These are phyloP conservation scores for Saturnispora hagleri DNA, from an alignment of 805 yeast species.

Conservation along the genomic window DNA sequence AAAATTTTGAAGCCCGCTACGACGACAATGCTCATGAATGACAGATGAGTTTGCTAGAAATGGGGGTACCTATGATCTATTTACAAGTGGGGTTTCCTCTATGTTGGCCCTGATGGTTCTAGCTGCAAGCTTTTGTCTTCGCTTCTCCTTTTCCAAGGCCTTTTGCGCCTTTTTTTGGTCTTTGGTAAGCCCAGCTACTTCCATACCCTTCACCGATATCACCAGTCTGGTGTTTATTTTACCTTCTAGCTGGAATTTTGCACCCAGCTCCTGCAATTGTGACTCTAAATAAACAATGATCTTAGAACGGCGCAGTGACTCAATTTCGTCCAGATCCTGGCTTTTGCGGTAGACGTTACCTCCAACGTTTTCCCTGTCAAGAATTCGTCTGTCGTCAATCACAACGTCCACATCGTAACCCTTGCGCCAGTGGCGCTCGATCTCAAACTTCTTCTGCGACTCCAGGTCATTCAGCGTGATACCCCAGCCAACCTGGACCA, in stretches of 20 bases:
- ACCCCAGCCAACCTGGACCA: slow-evolving; percentile 46
- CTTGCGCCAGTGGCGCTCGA: slow-evolving; percentile 34
- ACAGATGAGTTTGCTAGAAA: neutral
- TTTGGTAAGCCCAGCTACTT: slow-evolving; percentile 9
- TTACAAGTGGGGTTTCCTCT: neutral
- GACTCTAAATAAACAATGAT: slow-evolving; percentile 24
- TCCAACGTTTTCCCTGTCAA: slow-evolving; percentile 14
- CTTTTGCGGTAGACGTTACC: neutral
- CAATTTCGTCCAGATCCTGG: slow-evolving; percentile 23
- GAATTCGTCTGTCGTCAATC: slow-evolving; percentile 31
- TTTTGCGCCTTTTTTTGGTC: slow-evolving; percentile 26
- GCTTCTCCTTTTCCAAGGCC: slow-evolving; percentile 26
- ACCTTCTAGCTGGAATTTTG: slow-evolving; percentile 21
- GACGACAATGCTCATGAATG: neutral
- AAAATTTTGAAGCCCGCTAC: neutral
- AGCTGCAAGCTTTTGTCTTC: slow-evolving; percentile 24
- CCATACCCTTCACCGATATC: slow-evolving; percentile 13
- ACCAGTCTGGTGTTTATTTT: slow-evolving; percentile 13
- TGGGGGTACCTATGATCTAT: neutral
- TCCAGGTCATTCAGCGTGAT: slow-evolving; percentile 43
- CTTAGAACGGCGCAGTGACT: slow-evolving; percentile 26
- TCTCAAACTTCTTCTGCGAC: slow-evolving; percentile 46
- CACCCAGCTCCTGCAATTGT: slow-evolving; percentile 18
- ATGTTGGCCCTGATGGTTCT: neutral
- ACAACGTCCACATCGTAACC: slow-evolving; percentile 34